Evolutionary conservation across 2,329 filamentous ascomycete species (phyloP).

Genomic region (Endothia cerciana): DNA sequence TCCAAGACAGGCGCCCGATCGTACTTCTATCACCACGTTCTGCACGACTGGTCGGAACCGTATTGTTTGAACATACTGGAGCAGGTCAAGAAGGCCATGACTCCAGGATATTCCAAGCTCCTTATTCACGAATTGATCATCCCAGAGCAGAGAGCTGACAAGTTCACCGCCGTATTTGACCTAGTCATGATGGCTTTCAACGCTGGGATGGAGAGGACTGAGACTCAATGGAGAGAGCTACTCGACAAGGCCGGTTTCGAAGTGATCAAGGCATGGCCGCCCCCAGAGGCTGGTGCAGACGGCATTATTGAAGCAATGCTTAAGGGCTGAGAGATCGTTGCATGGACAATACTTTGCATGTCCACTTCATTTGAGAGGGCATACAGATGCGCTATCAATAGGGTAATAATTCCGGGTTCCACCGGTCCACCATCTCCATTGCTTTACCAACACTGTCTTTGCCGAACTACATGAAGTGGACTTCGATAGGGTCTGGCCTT

Average conservation of each 20-base stretch:
- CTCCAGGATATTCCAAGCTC: slow-evolving; percentile 40
- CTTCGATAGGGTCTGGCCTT: neutral
- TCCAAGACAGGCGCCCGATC: slow-evolving; percentile 35
- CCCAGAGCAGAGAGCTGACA: slow-evolving; percentile 32
- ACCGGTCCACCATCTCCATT: neutral
- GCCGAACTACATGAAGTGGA: neutral
- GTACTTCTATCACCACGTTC: slow-evolving; percentile 38
- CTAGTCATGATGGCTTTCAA: slow-evolving; percentile 39
- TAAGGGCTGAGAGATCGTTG: neutral
- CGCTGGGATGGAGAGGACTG: slow-evolving; percentile 35
- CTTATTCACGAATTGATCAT: slow-evolving; percentile 41
- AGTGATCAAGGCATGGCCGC: slow-evolving; percentile 33
- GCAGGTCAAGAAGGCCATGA: slow-evolving; percentile 37
- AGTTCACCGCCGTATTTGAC: slow-evolving; percentile 35
- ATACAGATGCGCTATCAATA: neutral
- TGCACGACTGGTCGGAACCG: slow-evolving; percentile 44
- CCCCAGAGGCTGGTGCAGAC: slow-evolving; percentile 33
- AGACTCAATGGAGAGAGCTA: slow-evolving; percentile 34
- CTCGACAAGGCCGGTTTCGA: slow-evolving; percentile 32
- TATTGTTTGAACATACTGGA: slow-evolving; percentile 39
- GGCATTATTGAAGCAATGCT: slow-evolving; percentile 25
- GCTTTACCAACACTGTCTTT: neutral
- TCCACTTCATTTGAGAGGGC: neutral
- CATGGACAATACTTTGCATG: neutral
- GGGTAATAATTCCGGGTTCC: neutral